These are phyloP conservation scores for Arabis alpina DNA, from an alignment of 345 rosid genomes.

Conservation along the genomic window DNA sequence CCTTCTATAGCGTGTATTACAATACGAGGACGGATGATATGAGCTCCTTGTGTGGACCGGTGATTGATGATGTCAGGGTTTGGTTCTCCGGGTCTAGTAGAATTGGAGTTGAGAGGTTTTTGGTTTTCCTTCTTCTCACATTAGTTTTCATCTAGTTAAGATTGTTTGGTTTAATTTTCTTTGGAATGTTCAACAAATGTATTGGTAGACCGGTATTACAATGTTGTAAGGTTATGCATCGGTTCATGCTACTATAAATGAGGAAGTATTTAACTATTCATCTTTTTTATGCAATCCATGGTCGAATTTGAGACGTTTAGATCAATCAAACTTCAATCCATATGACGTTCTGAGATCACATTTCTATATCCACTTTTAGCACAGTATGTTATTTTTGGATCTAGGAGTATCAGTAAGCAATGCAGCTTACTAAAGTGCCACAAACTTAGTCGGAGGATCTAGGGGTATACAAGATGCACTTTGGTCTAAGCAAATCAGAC, in stretches of 20 bases:
- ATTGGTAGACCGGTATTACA: not conserved
- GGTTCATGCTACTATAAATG: conserved; percentile 8
- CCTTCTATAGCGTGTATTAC: conserved; percentile 87
- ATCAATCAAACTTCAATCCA: too few species aligned
- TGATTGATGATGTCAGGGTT: conserved; percentile 81
- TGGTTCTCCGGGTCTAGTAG: conserved; percentile 63
- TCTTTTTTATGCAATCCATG: too few species aligned
- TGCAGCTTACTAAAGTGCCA: too few species aligned
- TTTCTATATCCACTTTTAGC: too few species aligned
- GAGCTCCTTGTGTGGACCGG: conserved; percentile 98
- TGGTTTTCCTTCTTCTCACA: conserved; percentile 39
- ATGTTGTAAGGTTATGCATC: conserved; percentile 14
- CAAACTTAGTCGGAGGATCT: too few species aligned
- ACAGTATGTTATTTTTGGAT: too few species aligned
- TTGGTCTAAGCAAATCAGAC: too few species aligned
- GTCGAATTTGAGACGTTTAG: too few species aligned
- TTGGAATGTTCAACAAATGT: not conserved
- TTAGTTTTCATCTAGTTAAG: conserved; percentile 41
- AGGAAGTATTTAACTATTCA: not conserved
- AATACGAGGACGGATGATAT: conserved; percentile 87
- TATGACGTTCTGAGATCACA: too few species aligned
- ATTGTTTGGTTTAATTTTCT: not conserved
- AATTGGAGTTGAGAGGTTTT: conserved; percentile 38
- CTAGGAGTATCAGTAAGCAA: too few species aligned
- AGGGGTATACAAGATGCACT: too few species aligned